Evolutionary conservation across 176 grass and related monocot genomes (phyloP).

Genomic region (Oryza longistaminata): DNA sequence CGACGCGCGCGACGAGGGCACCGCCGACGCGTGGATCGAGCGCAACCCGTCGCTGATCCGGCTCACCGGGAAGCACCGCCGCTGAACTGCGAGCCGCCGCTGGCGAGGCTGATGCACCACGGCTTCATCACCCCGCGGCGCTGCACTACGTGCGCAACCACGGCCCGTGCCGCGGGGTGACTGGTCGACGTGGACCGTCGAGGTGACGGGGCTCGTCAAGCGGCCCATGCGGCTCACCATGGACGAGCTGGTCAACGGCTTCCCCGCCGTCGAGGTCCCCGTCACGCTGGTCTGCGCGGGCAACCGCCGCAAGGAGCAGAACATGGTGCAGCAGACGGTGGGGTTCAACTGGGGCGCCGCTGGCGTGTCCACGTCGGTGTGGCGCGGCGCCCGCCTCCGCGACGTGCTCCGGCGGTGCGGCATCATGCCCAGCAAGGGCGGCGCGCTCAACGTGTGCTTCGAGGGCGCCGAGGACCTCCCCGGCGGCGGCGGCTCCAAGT

Average conservation of each 20-base stretch:
- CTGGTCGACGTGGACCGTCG: conserved; percentile 67
- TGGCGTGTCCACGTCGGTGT: conserved; percentile 73
- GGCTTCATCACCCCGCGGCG: conserved; percentile 88
- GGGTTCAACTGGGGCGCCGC: conserved; percentile 91
- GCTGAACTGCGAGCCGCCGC: conserved; percentile 85
- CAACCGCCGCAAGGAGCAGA: conserved; percentile 95
- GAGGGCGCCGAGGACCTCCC: conserved; percentile 92
- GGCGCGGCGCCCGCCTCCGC: conserved; percentile 68
- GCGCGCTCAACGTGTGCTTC: conserved; percentile 78
- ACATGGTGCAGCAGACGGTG: conserved; percentile 79
- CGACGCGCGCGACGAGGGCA: conserved; percentile 77
- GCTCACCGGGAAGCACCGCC: conserved; percentile 91
- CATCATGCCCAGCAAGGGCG: conserved; percentile 44
- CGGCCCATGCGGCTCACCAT: conserved; percentile 55
- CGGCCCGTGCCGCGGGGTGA: conserved; percentile 57
- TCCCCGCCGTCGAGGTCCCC: conserved; percentile 57
- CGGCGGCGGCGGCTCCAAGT: conserved; percentile 75
- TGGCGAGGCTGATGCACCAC: conserved; percentile 79
- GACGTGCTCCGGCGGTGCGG: conserved; percentile 78
- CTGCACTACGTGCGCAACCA: conserved; percentile 98
- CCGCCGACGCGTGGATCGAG: conserved; percentile 69
- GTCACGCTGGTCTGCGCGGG: conserved; percentile 79
- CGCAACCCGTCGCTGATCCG: conserved; percentile 78
- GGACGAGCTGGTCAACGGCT: conserved; percentile 57
- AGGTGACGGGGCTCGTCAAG: conserved; percentile 68